Percentiles rank a stretch among this genome's conserved stretches.
Conservation (phyloP, 345 rosid species). For the Lepidium sativum region DNA sequence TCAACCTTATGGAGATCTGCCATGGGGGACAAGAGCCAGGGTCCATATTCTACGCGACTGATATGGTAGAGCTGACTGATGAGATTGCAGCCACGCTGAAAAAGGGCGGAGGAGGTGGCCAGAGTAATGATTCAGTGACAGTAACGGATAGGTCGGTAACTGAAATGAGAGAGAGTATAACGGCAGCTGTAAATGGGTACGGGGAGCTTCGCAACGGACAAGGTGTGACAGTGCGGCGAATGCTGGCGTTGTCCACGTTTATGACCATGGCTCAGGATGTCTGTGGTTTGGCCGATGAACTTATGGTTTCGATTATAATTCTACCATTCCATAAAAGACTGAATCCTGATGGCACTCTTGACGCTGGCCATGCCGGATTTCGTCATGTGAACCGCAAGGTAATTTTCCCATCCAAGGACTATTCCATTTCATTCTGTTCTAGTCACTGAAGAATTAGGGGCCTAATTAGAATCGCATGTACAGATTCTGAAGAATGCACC, state of each 20-base stretch:
- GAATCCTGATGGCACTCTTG: conserved; percentile 50
- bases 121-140: conserved; percentile 33
- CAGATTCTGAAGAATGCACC: conserved; percentile 80
- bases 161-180: conserved; percentile 71
- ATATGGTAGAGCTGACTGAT: conserved; percentile 83
- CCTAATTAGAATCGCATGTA: not conserved
- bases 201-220: conserved; percentile 43
- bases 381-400: conserved; percentile 93
- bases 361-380: conserved; percentile 59
- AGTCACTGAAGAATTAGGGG: not conserved
- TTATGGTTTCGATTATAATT: conserved; percentile 59
- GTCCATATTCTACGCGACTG: conserved; percentile 60
- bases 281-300: conserved; percentile 66
- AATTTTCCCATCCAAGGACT: not conserved
- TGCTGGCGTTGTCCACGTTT: conserved; percentile 75
- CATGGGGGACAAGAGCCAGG: conserved; percentile 66
- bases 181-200: conserved; percentile 41
- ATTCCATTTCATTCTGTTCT: not conserved
- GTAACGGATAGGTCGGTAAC: conserved; percentile 57
- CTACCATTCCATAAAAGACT: conserved; percentile 71
- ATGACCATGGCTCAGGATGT: conserved; percentile 67
- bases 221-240: conserved; percentile 62
- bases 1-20: conserved; percentile 76
- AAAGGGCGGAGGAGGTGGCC: conserved; percentile 35
- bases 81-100: conserved; percentile 65